Evolutionary conservation across 179 eudicot species (phyloP).

Genomic region (Corrigiola litoralis): DNA sequence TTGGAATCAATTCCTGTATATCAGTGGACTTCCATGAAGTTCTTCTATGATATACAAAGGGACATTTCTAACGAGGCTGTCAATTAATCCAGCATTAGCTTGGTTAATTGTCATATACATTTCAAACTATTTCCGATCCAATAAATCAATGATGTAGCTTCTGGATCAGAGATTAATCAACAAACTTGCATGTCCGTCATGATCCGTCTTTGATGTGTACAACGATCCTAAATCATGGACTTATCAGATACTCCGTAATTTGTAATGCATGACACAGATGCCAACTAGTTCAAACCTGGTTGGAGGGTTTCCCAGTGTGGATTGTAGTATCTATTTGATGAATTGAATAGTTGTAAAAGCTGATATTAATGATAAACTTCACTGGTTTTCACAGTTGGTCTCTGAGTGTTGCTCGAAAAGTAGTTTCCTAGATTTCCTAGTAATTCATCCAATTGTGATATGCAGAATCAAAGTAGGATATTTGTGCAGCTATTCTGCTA

Average conservation of each 20-base stretch:
- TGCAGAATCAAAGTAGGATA: conserved; percentile 1
- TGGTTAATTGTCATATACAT: neutral
- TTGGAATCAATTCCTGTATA: neutral
- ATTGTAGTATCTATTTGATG: no score
- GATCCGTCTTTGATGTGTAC: no score
- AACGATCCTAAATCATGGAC: no score
- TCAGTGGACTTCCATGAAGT: neutral
- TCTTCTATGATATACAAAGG: neutral
- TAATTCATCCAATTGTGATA: neutral
- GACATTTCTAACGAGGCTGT: neutral
- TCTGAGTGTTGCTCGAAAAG: neutral
- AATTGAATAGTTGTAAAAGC: no score
- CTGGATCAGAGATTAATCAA: neutral
- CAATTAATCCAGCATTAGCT: neutral
- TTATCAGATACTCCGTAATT: no score
- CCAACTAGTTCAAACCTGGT: no score
- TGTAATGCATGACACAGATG: no score
- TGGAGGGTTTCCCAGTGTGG: no score
- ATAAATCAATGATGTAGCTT: neutral
- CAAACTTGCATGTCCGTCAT: neutral
- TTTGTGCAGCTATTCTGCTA: neutral
- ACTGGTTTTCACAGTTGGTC: neutral
- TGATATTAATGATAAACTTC: neutral
- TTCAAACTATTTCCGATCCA: neutral
- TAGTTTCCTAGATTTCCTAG: neutral